Evolutionary conservation across 257 asterid genomes (phyloP).

Genomic region (Apocynum venetum): DNA sequence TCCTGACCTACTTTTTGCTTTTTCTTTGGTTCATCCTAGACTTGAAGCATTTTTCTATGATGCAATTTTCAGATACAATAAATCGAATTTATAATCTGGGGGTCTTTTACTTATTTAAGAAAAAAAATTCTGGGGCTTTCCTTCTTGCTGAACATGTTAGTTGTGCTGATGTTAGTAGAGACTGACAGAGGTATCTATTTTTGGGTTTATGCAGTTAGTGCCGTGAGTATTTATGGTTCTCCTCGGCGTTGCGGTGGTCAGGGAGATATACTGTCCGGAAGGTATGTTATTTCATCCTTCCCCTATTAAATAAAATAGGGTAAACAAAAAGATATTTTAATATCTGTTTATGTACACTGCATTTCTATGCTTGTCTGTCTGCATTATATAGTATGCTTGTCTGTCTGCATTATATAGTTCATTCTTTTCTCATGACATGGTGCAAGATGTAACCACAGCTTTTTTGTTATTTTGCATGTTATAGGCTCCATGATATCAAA

Average conservation of each 20-base stretch:
- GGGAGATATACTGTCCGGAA: conserved; percentile 96
- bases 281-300: conserved; percentile 36
- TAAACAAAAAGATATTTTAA: neutral
- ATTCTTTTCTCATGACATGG: neutral
- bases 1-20: neutral
- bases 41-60: neutral
- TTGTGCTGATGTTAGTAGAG: neutral
- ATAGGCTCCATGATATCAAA: neutral
- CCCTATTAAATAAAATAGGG: neutral
- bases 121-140: neutral
- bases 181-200: neutral
- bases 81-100: neutral
- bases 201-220: conserved; percentile 42
- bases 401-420: neutral
- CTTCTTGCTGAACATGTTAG: neutral
- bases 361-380: neutral
- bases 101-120: neutral
- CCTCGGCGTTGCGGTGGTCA: conserved; percentile 99
- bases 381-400: neutral
- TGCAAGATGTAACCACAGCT: neutral
- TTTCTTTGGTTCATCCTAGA: neutral
- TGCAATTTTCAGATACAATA: neutral
- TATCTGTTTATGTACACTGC: neutral
- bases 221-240: conserved; percentile 73
- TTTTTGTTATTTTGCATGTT: neutral